A percentile compares a stretch with the other conserved stretches of the same genome.
phyloP scores from a whole-genome alignment of 345 rosid species.

The Salix purpurea region DNA sequence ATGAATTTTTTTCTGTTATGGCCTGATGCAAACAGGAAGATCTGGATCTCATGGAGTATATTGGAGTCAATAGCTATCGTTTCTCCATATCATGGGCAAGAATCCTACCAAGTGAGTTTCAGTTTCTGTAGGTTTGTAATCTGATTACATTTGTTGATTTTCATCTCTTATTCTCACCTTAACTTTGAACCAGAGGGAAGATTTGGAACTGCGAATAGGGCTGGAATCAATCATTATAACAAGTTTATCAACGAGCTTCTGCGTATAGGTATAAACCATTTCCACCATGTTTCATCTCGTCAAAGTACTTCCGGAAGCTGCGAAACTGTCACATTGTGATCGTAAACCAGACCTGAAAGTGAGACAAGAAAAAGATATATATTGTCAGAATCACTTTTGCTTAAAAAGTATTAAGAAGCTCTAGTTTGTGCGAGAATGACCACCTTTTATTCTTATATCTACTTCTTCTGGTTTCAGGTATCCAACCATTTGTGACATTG shows the following conservation, averaged over 20 bases:
- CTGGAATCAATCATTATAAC: constrained; percentile 60
- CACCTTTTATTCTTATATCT: background rate
- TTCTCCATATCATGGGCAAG: constrained; percentile 85
- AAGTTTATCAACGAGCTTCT: constrained; percentile 53
- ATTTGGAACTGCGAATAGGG: constrained; percentile 51
- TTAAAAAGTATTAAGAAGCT: too few relatives aligned
- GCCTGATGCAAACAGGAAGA: constrained; percentile 47
- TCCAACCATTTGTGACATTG: constrained; percentile 71
- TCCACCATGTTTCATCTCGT: background rate
- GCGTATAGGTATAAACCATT: constrained; percentile 31
- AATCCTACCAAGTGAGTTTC: constrained; percentile 62
- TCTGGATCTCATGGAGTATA: constrained; percentile 45
- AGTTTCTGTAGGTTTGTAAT: background rate
- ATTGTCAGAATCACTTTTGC: background rate
- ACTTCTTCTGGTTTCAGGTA: constrained; percentile 44
- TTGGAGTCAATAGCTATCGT: constrained; percentile 64
- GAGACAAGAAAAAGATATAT: background rate
- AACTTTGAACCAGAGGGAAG: constrained; percentile 55
- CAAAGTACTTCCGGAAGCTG: background rate
- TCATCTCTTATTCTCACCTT: background rate
- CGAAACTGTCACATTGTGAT: background rate
- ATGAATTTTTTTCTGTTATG: constrained; percentile 5
- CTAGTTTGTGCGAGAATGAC: too few relatives aligned
- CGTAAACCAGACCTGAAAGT: background rate
- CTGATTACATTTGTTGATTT: background rate